Conservation (phyloP, 768 basidiomycete species). For the Hydnum rufescens region DNA sequence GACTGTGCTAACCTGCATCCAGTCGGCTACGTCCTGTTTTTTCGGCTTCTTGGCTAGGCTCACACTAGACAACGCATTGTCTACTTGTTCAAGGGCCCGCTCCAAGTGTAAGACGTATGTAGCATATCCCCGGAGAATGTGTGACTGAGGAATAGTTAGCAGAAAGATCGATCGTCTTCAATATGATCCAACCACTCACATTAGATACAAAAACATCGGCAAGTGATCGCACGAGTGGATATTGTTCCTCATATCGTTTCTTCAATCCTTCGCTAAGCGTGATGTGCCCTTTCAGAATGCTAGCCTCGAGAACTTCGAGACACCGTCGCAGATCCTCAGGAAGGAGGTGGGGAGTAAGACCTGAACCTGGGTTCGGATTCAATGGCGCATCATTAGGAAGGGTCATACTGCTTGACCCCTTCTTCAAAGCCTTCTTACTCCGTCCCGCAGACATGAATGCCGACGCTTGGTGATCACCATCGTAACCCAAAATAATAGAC, state of each 20-base stretch:
- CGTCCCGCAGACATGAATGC: background rate
- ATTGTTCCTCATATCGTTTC: constrained; percentile 90
- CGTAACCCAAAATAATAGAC: constrained; percentile 23
- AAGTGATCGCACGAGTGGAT: constrained; percentile 75
- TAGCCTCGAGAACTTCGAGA: constrained; percentile 67
- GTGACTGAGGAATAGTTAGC: constrained; percentile 33
- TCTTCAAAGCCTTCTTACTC: background rate
- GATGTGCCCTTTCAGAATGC: constrained; percentile 78
- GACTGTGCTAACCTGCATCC: constrained; percentile 56
- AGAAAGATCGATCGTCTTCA: constrained; percentile 3
- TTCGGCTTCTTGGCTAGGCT: constrained; percentile 53
- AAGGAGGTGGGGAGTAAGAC: constrained; percentile 42
- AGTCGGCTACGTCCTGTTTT: constrained; percentile 61
- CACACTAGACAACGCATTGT: constrained; percentile 47
- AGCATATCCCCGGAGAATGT: constrained; percentile 85
- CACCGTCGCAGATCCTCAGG: constrained; percentile 78
- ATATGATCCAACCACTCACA: constrained; percentile 35
- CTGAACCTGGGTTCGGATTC: constrained; percentile 14
- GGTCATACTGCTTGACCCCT: constrained; percentile 14
- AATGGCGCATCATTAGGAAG: constrained; percentile 23
- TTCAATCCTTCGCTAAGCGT: constrained; percentile 65
- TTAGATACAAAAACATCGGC: constrained; percentile 93
- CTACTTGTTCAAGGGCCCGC: constrained; percentile 71
- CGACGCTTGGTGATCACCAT: background rate
- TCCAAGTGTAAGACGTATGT: constrained; percentile 90